phyloP scores from a whole-genome alignment of 116 monocot species.

The Papilionanthe hybrid region DNA sequence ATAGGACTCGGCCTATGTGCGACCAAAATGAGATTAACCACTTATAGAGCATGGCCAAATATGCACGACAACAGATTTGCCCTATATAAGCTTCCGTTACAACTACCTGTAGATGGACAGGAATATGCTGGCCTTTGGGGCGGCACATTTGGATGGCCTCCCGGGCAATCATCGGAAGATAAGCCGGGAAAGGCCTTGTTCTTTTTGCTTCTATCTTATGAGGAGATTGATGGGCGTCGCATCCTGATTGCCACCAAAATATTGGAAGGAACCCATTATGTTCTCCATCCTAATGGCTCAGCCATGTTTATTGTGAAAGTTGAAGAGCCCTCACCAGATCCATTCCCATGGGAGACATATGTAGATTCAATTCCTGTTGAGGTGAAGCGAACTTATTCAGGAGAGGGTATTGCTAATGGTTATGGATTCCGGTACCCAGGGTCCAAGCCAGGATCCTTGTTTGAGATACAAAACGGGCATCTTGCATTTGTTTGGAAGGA shows the following conservation, averaged over 20 bases:
- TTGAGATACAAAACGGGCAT: slow-evolving; percentile 46
- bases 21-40: slow-evolving; percentile 39
- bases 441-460: slow-evolving; percentile 73
- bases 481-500: slow-evolving; percentile 89
- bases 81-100: slow-evolving; percentile 69
- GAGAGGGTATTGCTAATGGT: slow-evolving; percentile 77
- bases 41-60: slow-evolving; percentile 68
- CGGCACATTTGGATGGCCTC: slow-evolving; percentile 81
- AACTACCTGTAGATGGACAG: slow-evolving; percentile 18
- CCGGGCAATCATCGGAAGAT: slow-evolving; percentile 28
- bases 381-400: slow-evolving; percentile 34
- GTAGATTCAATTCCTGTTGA: slow-evolving; percentile 29
- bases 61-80: slow-evolving; percentile 82
- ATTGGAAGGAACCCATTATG: slow-evolving; percentile 82
- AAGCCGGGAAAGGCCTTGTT: slow-evolving; percentile 72
- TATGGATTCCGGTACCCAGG: slow-evolving; percentile 82
- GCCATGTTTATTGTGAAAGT: slow-evolving; percentile 75
- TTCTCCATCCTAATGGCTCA: slow-evolving; percentile 83
- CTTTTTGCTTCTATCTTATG: slow-evolving; percentile 67
- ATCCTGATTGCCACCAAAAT: slow-evolving; percentile 72
- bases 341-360: slow-evolving; percentile 64
- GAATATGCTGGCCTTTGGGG: slow-evolving; percentile 79
- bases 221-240: slow-evolving; percentile 31
- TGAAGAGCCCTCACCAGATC: slow-evolving; percentile 37
- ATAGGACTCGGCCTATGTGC: slow-evolving; percentile 54